Conservation (phyloP, 805 yeast species). For the Maudiozyma serrabonitensis region DNA sequence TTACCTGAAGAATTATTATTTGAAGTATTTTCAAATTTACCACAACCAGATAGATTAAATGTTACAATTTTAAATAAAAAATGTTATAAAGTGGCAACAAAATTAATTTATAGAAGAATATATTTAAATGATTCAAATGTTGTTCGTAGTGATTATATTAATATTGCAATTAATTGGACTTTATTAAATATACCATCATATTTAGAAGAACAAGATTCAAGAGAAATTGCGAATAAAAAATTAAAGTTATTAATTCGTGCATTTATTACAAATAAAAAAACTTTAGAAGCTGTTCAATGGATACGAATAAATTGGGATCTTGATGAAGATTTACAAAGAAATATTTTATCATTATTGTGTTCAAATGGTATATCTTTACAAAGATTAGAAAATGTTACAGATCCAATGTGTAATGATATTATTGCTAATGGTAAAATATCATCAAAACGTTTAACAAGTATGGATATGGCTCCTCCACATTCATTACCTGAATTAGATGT, state of each 20-base stretch:
- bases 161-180: slow-evolving; percentile 34
- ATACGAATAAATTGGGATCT: slow-evolving; percentile 37
- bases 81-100: slow-evolving; percentile 25
- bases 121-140: slow-evolving; percentile 35
- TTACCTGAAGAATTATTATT: slow-evolving; percentile 23
- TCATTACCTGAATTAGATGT: slow-evolving; percentile 28
- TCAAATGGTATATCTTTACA: slow-evolving; percentile 24
- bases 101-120: slow-evolving; percentile 29
- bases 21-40: slow-evolving; percentile 29
- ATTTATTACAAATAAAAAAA: slow-evolving; percentile 15
- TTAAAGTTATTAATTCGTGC: slow-evolving; percentile 22
- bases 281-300: slow-evolving; percentile 28
- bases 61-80: slow-evolving; percentile 22
- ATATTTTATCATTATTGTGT: slow-evolving; percentile 24
- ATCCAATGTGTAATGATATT: slow-evolving; percentile 30
- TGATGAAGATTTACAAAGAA: slow-evolving; percentile 24
- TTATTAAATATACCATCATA: slow-evolving; percentile 23
- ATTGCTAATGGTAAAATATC: slow-evolving; percentile 25
- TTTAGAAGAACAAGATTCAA: slow-evolving; percentile 19
- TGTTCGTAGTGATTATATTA: slow-evolving; percentile 28
- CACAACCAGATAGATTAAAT: slow-evolving; percentile 28
- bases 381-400: slow-evolving; percentile 34
- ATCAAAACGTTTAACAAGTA: slow-evolving; percentile 20
- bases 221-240: slow-evolving; percentile 26
- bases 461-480: slow-evolving; percentile 33